These are phyloP conservation scores for Austropuccinia psidii DNA, from an alignment of 1,284 basidiomycete species.

Conservation along the genomic window DNA sequence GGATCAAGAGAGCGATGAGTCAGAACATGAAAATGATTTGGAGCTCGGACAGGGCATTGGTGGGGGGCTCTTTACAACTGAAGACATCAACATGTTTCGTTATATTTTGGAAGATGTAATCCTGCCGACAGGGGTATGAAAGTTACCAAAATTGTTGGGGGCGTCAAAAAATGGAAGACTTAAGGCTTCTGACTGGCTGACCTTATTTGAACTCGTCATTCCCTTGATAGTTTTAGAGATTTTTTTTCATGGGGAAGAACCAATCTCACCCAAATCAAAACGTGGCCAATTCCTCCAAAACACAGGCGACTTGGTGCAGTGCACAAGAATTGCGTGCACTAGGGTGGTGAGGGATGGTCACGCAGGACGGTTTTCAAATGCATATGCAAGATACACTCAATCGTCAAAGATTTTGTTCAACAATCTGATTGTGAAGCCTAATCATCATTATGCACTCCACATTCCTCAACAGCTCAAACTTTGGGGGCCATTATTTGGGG, in stretches of 20 bases:
- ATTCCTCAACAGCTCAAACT: conserved; percentile 34
- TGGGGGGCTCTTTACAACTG: neutral
- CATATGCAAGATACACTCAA: conserved; percentile 25
- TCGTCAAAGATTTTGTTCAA: conserved; percentile 21
- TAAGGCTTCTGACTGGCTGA: conserved; percentile 15
- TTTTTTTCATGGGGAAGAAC: neutral
- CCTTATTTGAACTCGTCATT: neutral
- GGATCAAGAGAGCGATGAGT: too few species aligned
- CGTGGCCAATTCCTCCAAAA: conserved; percentile 5
- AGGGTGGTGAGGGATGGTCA: neutral
- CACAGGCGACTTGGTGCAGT: conserved; percentile 24
- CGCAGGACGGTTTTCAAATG: neutral
- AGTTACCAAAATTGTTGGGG: conserved; percentile 1
- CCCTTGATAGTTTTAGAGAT: neutral
- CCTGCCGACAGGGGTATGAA: neutral
- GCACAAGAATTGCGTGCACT: conserved; percentile 34
- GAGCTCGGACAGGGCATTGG: neutral
- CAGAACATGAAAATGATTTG: too few species aligned
- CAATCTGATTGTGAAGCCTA: conserved; percentile 17
- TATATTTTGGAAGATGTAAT: neutral
- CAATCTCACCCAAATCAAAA: neutral
- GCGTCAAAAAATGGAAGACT: conserved; percentile 3
- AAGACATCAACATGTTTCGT: neutral
- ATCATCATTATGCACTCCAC: conserved; percentile 38
- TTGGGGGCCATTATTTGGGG: conserved; percentile 35